Evolutionary conservation across 139 green algal species (phyloP), one percentile per base, ranked within the genome.

Genomic region (Nannochloris sp.): DNA sequence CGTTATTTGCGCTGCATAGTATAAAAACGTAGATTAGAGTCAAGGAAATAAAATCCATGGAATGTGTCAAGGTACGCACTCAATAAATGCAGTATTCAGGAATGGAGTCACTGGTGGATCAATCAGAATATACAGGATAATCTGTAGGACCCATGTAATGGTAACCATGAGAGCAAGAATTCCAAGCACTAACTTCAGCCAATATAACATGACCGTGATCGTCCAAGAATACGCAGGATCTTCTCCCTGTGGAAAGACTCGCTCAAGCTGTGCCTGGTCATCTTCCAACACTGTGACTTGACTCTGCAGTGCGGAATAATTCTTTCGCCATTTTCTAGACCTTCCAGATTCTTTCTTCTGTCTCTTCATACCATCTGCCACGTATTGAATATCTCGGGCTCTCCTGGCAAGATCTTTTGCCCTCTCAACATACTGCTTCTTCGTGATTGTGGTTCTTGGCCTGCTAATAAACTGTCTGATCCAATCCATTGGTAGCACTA

Each of bases 51-150:
- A 23, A 23, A 23, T 23, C 20, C 20, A 49, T 17, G n/a, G 23
- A 28, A 45, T 17, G n/a, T 20, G 5, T 10, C 10, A 17, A 12
- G 10, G 20, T 53, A 53, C 46, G 46, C 46, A 53, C 46, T 30
- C 89, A 40, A 86, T 78, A 74, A 98, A 98, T 20, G 94, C 61
- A 23, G 69, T 43, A 79, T 98, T 98, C 28, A 98, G 81, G 46
- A 98, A 82, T 3, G 89, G 79, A 25, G 69, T 70, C 33, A 94
- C 67, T 40, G 90, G 90, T 4, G 81, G 74, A 48, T 84, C 66
- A 6, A 91, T 78, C 61, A 98, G 77, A 63, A 97, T 81, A 80
- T 95, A 98, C 17, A 96, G 65, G 13, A 93, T 80, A 45, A 97
- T 91, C 74, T 98, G 92, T 11, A 91, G 59, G n/a, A 97, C 65